A percentile compares a stretch with the other conserved stretches of the same genome.
These are phyloP conservation scores for Helotiales sp. DNA, from an alignment of 2,329 filamentous ascomycete genomes.

Conservation along the genomic window DNA sequence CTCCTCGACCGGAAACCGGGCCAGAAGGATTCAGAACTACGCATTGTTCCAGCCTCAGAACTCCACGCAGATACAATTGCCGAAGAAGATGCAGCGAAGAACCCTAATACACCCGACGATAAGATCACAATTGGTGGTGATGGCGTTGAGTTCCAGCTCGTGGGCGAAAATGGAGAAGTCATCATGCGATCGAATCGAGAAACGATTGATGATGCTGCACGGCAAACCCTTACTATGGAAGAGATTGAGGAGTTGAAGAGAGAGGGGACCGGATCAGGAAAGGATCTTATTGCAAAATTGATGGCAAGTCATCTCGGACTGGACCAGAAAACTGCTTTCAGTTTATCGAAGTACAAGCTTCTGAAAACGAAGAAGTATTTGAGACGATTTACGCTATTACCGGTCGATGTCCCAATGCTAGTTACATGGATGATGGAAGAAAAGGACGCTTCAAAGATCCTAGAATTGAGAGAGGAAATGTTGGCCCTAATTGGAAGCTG, in stretches of 20 bases:
- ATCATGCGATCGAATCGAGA: conserved; percentile 58
- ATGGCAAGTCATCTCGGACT: conserved; percentile 85
- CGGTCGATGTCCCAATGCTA: conserved; percentile 76
- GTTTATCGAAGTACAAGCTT: conserved; percentile 92
- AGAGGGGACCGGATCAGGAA: conserved; percentile 74
- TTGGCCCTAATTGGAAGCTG: conserved; percentile 81
- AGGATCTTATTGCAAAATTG: conserved; percentile 90
- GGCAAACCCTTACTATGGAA: conserved; percentile 73
- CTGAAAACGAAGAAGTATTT: conserved; percentile 94
- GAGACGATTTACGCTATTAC: conserved; percentile 80
- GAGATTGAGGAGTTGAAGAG: conserved; percentile 73
- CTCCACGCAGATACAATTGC: conserved; percentile 76
- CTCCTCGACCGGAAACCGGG: conserved; percentile 69
- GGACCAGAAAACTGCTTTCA: conserved; percentile 92
- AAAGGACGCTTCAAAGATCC: conserved; percentile 74
- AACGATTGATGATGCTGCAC: conserved; percentile 58
- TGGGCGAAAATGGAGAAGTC: conserved; percentile 48
- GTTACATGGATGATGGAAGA: conserved; percentile 77
- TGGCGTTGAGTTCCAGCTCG: conserved; percentile 46
- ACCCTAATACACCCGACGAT: conserved; percentile 31
- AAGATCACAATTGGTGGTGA: conserved; percentile 42
- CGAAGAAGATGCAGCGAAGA: conserved; percentile 48
- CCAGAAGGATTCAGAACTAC: conserved; percentile 67
- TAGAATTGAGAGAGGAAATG: conserved; percentile 85
- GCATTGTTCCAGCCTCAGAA: conserved; percentile 78